Conservation (phyloP, 345 rosid species). For the Gossypium bickii region DNA sequence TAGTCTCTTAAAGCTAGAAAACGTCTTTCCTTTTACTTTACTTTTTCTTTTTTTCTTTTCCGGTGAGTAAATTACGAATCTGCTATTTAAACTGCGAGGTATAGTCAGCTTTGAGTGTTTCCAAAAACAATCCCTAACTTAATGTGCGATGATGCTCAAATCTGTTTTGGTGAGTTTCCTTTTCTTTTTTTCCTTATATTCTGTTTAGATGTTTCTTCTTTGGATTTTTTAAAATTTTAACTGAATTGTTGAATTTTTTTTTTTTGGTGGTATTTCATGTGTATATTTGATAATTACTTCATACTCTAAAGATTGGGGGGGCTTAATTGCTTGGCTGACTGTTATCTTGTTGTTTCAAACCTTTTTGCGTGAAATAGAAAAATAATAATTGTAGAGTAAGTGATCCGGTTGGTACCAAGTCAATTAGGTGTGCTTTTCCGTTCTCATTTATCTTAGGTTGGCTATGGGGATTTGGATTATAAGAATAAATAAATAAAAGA, state of each 20-base stretch:
- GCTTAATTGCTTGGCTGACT: not conserved
- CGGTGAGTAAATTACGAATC: conserved; percentile 23
- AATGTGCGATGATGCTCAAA: conserved; percentile 46
- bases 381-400: not conserved
- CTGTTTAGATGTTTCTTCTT: not conserved
- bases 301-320: not conserved
- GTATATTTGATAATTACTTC: not conserved
- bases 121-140: conserved; percentile 23
- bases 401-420: not conserved
- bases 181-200: not conserved
- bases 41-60: not conserved
- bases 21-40: not conserved
- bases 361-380: conserved; percentile 7
- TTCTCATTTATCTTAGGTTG: not conserved
- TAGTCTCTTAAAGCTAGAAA: conserved; percentile 10
- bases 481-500: no score
- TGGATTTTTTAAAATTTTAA: not conserved
- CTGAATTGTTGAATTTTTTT: not conserved
- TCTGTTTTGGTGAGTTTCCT: conserved; percentile 46
- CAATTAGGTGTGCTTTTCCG: not conserved
- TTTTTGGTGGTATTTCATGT: not conserved
- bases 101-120: conserved; percentile 24
- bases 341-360: not conserved
- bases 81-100: conserved; percentile 23
- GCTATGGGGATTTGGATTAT: not conserved